Conservation (phyloP, 108 stramenopile genomes). For the Discostella pseudostelligera region DNA sequence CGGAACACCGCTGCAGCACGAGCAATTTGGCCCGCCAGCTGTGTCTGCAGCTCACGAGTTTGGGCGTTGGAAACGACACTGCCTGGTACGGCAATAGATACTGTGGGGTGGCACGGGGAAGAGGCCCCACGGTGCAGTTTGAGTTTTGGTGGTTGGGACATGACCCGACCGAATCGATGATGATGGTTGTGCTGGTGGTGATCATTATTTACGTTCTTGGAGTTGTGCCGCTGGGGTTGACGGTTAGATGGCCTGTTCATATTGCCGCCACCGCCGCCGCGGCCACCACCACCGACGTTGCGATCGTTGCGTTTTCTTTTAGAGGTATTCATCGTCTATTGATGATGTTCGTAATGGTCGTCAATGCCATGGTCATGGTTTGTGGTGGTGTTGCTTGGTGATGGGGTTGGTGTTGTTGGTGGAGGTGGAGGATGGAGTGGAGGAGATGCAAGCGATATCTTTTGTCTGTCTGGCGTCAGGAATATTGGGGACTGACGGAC, state of each 20-base stretch:
- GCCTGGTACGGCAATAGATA: slow-evolving; percentile 93
- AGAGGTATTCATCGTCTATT: neutral
- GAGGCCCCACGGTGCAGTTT: slow-evolving; percentile 26
- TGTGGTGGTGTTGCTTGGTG: too few species aligned
- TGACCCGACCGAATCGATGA: slow-evolving; percentile 86
- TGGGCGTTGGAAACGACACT: slow-evolving; percentile 92
- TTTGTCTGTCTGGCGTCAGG: too few species aligned
- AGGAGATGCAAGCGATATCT: too few species aligned
- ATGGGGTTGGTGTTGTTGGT: too few species aligned
- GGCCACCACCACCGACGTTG: neutral
- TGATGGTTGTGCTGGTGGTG: slow-evolving; percentile 3
- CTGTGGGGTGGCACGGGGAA: slow-evolving; percentile 74
- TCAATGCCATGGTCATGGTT: too few species aligned
- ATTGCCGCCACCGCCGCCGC: neutral
- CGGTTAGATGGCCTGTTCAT: slow-evolving; percentile 1
- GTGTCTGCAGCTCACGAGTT: slow-evolving; percentile 88
- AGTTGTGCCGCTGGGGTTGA: slow-evolving; percentile 7
- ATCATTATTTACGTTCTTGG: slow-evolving; percentile 11
- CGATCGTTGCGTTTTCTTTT: slow-evolving; percentile 10
- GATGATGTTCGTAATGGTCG: too few species aligned
- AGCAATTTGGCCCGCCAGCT: slow-evolving; percentile 93
- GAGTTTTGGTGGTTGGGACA: slow-evolving; percentile 79
- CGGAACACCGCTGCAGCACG: slow-evolving; percentile 94
- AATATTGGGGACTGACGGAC: too few species aligned
- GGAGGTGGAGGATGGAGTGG: too few species aligned